Conservation (phyloP, 768 basidiomycete genomes). For the Tricholoma matsutake region DNA sequence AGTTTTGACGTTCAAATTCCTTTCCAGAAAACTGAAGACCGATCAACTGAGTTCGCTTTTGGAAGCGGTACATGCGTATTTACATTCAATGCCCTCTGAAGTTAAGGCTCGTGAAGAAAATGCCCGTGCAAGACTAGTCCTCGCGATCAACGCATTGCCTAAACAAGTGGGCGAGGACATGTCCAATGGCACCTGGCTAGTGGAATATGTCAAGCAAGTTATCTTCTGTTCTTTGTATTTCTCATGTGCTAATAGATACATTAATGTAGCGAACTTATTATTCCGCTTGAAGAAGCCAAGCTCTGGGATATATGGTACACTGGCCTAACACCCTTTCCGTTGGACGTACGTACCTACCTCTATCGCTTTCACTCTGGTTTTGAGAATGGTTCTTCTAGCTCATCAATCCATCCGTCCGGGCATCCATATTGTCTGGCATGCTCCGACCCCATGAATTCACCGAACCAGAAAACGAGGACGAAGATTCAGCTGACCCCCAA, state of each 20-base stretch:
- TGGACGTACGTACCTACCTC: conserved; percentile 45
- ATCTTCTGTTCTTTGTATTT: background rate
- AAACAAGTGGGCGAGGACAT: conserved; percentile 11
- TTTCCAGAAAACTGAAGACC: conserved; percentile 36
- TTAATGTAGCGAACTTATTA: conserved; percentile 36
- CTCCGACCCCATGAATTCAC: conserved; percentile 54
- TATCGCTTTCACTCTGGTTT: background rate
- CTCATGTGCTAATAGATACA: background rate
- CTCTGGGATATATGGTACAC: conserved; percentile 80
- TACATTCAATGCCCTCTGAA: conserved; percentile 29
- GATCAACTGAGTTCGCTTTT: conserved; percentile 36
- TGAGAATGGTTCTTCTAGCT: conserved; percentile 36
- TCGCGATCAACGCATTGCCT: conserved; percentile 17
- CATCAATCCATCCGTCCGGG: conserved; percentile 66
- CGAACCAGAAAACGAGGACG: conserved; percentile 8
- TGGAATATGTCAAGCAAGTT: conserved; percentile 47
- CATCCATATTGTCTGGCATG: conserved; percentile 59
- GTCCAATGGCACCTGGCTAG: conserved; percentile 44
- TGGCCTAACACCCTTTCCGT: conserved; percentile 58
- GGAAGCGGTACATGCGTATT: conserved; percentile 36
- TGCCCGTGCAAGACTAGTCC: conserved; percentile 18
- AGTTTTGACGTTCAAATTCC: background rate
- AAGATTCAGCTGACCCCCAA: conserved; percentile 12
- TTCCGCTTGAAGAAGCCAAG: conserved; percentile 44
- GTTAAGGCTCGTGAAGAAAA: conserved; percentile 33